Percentiles rank a stretch among this genome's conserved stretches.
Conservation (phyloP, 2,329 filamentous ascomycete species). For the Fusarium musae region DNA sequence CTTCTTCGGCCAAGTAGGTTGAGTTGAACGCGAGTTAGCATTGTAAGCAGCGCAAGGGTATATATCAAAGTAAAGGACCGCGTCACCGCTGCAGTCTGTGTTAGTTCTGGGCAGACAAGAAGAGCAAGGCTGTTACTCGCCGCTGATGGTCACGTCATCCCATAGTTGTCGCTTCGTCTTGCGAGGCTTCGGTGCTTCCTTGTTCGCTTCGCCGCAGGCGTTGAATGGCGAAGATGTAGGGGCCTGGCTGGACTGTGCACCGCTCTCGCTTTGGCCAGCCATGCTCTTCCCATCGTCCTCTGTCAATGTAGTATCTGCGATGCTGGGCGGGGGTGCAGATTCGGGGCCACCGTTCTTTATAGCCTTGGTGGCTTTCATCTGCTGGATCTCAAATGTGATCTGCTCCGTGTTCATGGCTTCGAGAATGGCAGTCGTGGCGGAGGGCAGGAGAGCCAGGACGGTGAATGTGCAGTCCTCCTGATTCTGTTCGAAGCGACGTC, state of each 20-base stretch:
- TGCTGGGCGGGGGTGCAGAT: constrained; percentile 66
- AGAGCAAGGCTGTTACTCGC: constrained; percentile 62
- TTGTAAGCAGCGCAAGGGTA: constrained; percentile 85
- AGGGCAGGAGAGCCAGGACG: constrained; percentile 93
- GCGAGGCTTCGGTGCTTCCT: constrained; percentile 60
- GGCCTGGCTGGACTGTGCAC: constrained; percentile 83
- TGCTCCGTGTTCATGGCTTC: constrained; percentile 90
- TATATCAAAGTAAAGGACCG: constrained; percentile 92
- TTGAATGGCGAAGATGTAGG: constrained; percentile 64
- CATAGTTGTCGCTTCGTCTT: constrained; percentile 94
- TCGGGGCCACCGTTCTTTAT: constrained; percentile 67
- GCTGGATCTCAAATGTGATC: constrained; percentile 92
- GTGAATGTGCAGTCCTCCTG: constrained; percentile 99
- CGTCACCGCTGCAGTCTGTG: constrained; percentile 75
- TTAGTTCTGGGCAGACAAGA: constrained; percentile 12
- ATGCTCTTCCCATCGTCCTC: constrained; percentile 87
- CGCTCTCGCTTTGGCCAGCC: constrained; percentile 80
- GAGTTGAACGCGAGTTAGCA: constrained; percentile 94
- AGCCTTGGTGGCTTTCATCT: constrained; percentile 80
- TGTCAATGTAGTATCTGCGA: constrained; percentile 76
- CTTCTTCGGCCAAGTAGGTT: constrained; percentile 95
- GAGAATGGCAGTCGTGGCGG: constrained; percentile 88
- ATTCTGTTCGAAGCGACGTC: constrained; percentile 97
- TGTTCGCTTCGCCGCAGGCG: constrained; percentile 48
- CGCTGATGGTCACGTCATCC: constrained; percentile 97